These are phyloP conservation scores for Cytospora schulzeri DNA, from an alignment of 2,329 filamentous ascomycete genomes.

Conservation along the genomic window DNA sequence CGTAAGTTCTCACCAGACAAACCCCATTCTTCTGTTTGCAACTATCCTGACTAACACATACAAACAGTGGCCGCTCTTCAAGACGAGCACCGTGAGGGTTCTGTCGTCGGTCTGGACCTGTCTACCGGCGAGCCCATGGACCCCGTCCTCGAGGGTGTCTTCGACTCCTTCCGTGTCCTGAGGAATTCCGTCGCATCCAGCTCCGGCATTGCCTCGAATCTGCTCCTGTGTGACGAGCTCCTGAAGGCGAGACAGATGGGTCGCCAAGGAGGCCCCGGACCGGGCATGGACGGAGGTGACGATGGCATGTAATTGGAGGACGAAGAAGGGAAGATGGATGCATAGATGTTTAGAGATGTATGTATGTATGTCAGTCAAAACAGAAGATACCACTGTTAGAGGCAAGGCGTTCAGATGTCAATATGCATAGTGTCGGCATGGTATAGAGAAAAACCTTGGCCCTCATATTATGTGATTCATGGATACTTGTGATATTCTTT, in stretches of 20 bases:
- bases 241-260: slow-evolving; percentile 97
- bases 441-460: slow-evolving; percentile 10
- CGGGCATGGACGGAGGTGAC: slow-evolving; percentile 64
- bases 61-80: slow-evolving; percentile 76
- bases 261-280: slow-evolving; percentile 61
- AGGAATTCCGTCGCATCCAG: slow-evolving; percentile 93
- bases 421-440: slow-evolving; percentile 12
- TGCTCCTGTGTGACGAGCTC: slow-evolving; percentile 94
- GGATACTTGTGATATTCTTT: no score
- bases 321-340: background rate
- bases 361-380: slow-evolving; percentile 21
- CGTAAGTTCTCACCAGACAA: slow-evolving; percentile 57
- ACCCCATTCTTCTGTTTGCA: no score
- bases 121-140: slow-evolving; percentile 92
- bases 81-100: slow-evolving; percentile 82
- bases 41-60: slow-evolving; percentile 14
- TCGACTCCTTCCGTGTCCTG: slow-evolving; percentile 93
- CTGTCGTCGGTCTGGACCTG: slow-evolving; percentile 83
- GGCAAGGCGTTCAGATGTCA: slow-evolving; percentile 28
- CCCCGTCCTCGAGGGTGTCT: slow-evolving; percentile 87
- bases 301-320: slow-evolving; percentile 34
- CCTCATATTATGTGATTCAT: background rate
- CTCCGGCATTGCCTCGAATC: slow-evolving; percentile 91
- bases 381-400: slow-evolving; percentile 42
- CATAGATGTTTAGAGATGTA: slow-evolving; percentile 24